Conservation (phyloP, 2,329 filamentous ascomycete species). For the Talaromyces sp. region DNA sequence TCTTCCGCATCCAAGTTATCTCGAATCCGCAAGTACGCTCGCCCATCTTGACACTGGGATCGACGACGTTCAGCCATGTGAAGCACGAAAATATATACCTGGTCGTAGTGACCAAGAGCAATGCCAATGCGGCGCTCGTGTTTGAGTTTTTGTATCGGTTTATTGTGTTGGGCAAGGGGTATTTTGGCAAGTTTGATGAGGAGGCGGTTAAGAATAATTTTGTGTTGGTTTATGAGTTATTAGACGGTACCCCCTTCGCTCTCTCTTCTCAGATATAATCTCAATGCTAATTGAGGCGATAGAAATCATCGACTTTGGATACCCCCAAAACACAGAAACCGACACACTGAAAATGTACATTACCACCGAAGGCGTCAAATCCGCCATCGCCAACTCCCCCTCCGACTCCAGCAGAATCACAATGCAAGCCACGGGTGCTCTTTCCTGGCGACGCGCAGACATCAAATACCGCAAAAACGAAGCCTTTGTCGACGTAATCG, state of each 20-base stretch:
- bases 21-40: conserved; percentile 97
- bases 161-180: conserved; percentile 84
- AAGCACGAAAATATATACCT: conserved; percentile 99
- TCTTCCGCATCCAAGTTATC: conserved; percentile 99
- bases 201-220: conserved; percentile 99
- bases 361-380: conserved; percentile 97
- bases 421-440: conserved; percentile 95
- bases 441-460: conserved; percentile 95
- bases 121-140: conserved; percentile 95
- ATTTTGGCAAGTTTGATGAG: conserved; percentile 99
- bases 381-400: conserved; percentile 61
- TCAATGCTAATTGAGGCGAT: conserved; percentile 14
- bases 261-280: no score
- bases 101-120: conserved; percentile 96
- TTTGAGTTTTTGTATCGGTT: conserved; percentile 97
- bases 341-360: conserved; percentile 99
- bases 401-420: conserved; percentile 98
- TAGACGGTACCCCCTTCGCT: conserved; percentile 66
- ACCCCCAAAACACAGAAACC: conserved; percentile 97
- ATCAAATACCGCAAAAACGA: conserved; percentile 99
- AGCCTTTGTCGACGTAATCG: conserved; percentile 98
- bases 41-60: conserved; percentile 93
- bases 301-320: conserved; percentile 99
- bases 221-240: conserved; percentile 93
- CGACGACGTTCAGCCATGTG: conserved; percentile 98